These are phyloP conservation scores for Fusarium mangiferae DNA, from an alignment of 2,329 filamentous ascomycete genomes.

Conservation along the genomic window DNA sequence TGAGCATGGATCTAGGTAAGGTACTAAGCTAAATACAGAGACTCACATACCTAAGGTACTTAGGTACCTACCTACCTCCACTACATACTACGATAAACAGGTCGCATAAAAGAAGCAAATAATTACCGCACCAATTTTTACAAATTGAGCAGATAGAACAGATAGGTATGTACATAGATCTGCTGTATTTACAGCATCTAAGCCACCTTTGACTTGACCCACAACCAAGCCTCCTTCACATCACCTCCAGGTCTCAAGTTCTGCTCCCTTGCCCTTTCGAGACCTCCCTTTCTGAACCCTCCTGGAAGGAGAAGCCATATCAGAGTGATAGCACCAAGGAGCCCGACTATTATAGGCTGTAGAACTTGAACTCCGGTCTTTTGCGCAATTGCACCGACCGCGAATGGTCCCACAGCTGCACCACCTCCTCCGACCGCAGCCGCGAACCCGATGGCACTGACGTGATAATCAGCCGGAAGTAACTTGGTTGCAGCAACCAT, in stretches of 20 bases:
- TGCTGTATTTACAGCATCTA: neutral
- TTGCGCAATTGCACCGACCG: slow-evolving; percentile 74
- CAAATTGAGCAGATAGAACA: neutral
- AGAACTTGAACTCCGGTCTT: slow-evolving; percentile 65
- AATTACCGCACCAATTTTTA: neutral
- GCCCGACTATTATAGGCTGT: slow-evolving; percentile 64
- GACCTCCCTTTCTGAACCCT: slow-evolving; percentile 51
- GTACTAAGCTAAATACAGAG: neutral
- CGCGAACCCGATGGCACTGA: slow-evolving; percentile 83
- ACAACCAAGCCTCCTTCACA: slow-evolving; percentile 35
- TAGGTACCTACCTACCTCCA: too few species aligned
- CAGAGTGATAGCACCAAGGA: slow-evolving; percentile 57
- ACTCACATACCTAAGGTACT: neutral
- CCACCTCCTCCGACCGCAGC: slow-evolving; percentile 81
- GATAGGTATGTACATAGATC: neutral
- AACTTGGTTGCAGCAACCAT: slow-evolving; percentile 80
- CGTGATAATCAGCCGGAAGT: slow-evolving; percentile 77
- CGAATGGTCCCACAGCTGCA: slow-evolving; percentile 73
- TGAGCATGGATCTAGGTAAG: neutral
- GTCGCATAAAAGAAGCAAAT: neutral
- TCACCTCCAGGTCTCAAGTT: slow-evolving; percentile 50
- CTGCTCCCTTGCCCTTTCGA: slow-evolving; percentile 54
- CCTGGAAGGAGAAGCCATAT: slow-evolving; percentile 59
- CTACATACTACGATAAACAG: neutral
- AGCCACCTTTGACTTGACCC: slow-evolving; percentile 15